A percentile compares a stretch with the other conserved stretches of the same genome.
These are phyloP conservation scores for Dothistroma septosporum DNA, from an alignment of 2,329 filamentous ascomycete genomes.

Conservation along the genomic window DNA sequence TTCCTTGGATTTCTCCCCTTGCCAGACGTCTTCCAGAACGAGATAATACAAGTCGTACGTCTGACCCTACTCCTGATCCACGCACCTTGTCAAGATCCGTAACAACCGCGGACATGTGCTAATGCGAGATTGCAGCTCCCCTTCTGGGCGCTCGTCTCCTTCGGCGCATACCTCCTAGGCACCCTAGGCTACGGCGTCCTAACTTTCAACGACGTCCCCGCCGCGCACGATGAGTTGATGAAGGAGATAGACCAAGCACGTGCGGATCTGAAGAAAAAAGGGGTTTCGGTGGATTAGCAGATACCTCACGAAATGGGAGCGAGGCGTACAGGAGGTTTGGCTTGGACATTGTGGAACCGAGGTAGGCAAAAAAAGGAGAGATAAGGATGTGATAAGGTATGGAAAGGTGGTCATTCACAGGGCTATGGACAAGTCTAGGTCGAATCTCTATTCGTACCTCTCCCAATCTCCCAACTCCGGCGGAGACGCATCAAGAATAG, in stretches of 20 bases:
- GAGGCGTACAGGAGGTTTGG: neutral
- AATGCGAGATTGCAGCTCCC: conserved; percentile 61
- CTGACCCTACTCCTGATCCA: neutral
- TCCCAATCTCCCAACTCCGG: conserved; percentile 15
- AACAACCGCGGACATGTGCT: conserved; percentile 7
- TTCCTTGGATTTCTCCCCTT: conserved; percentile 81
- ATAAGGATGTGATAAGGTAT: neutral
- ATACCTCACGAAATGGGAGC: neutral
- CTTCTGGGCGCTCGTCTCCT: conserved; percentile 85
- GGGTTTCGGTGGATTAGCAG: conserved; percentile 68
- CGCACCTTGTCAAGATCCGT: neutral
- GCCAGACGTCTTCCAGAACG: conserved; percentile 69
- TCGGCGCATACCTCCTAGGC: conserved; percentile 87
- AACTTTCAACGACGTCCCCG: conserved; percentile 93
- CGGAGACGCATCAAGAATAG: conserved; percentile 32
- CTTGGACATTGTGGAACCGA: neutral
- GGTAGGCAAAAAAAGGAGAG: neutral
- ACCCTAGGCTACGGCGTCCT: conserved; percentile 88
- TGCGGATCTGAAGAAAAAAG: conserved; percentile 66
- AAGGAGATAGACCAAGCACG: conserved; percentile 75
- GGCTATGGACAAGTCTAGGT: neutral
- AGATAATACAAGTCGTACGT: conserved; percentile 86
- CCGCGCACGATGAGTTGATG: conserved; percentile 86
- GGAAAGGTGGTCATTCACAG: neutral
- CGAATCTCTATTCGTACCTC: conserved; percentile 2